phyloP scores from a whole-genome alignment of 2,329 filamentous ascomycete genomes.

The Herpomyces periplanetae region DNA sequence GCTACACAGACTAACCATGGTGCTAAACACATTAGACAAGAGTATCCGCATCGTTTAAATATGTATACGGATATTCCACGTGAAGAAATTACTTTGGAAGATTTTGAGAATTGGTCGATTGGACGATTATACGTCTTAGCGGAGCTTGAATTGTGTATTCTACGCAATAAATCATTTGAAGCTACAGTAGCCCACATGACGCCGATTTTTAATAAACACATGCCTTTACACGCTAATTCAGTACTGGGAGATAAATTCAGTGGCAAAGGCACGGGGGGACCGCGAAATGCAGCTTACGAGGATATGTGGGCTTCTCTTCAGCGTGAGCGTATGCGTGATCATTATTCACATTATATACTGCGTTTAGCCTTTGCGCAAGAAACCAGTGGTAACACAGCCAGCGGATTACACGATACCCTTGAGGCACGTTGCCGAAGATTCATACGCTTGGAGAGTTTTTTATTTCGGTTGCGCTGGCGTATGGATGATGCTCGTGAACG shows the following conservation, averaged over 20 bases:
- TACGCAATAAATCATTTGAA: conserved; percentile 47
- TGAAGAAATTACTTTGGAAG: conserved; percentile 68
- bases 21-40: too few species aligned
- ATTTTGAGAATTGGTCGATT: conserved; percentile 97
- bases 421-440: conserved; percentile 65
- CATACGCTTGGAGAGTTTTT: conserved; percentile 42
- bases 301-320: conserved; percentile 14
- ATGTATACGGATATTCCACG: conserved; percentile 65
- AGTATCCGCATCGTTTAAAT: conserved; percentile 57
- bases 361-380: conserved; percentile 57
- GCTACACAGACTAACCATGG: too few species aligned
- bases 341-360: conserved; percentile 91
- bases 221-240: conserved; percentile 37
- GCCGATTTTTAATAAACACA: conserved; percentile 47
- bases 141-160: conserved; percentile 70
- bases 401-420: too few species aligned
- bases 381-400: too few species aligned
- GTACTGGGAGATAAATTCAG: too few species aligned
- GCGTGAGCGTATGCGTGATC: conserved; percentile 55
- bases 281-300: too few species aligned
- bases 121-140: conserved; percentile 51
- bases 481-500: conserved; percentile 35
- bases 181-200: conserved; percentile 57
- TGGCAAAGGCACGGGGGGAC: too few species aligned
- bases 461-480: conserved; percentile 47